Evolutionary conservation across 306 rosid species (phyloP).

Genomic region (Hippophae tibetana): DNA sequence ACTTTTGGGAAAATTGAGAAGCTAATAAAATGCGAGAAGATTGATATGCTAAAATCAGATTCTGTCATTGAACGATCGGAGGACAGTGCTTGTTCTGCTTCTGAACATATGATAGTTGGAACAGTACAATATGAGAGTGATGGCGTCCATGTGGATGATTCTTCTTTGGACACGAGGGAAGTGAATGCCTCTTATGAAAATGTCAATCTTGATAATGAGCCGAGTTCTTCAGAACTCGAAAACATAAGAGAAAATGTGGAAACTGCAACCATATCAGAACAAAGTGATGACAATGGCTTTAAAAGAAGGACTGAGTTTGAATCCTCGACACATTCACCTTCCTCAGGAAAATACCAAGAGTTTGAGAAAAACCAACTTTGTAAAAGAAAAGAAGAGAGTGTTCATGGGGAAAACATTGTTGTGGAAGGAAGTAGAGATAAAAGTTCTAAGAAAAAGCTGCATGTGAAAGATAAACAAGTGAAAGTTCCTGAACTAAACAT

Average conservation of each 20-base stretch:
- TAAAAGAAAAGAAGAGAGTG: constrained; percentile 29
- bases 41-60: constrained; percentile 24
- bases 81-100: constrained; percentile 2
- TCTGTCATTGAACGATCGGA: constrained; percentile 18
- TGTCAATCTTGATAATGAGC: constrained; percentile 24
- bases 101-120: constrained; percentile 18
- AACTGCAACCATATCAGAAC: constrained; percentile 10
- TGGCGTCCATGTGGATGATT: constrained; percentile 15
- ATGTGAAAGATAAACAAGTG: constrained; percentile 21
- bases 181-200: constrained; percentile 30
- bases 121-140: constrained; percentile 22
- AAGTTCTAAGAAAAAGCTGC: constrained; percentile 21
- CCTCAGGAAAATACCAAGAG: constrained; percentile 20
- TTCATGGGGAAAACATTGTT: constrained; percentile 23
- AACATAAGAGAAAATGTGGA: constrained; percentile 24
- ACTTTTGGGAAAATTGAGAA: constrained; percentile 71
- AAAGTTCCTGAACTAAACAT: constrained; percentile 29
- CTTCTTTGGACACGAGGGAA: constrained; percentile 18
- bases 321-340: constrained; percentile 20
- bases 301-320: constrained; percentile 25
- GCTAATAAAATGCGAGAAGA: constrained; percentile 61
- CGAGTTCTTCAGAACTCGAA: constrained; percentile 22
- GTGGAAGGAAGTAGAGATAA: constrained; percentile 33
- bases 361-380: constrained; percentile 23
- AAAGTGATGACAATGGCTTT: constrained; percentile 12